A percentile compares a stretch with the other conserved stretches of the same genome.
Evolutionary conservation across 495 filamentous ascomycete genomes (phyloP).

Genomic region (Evernia prunastri): DNA sequence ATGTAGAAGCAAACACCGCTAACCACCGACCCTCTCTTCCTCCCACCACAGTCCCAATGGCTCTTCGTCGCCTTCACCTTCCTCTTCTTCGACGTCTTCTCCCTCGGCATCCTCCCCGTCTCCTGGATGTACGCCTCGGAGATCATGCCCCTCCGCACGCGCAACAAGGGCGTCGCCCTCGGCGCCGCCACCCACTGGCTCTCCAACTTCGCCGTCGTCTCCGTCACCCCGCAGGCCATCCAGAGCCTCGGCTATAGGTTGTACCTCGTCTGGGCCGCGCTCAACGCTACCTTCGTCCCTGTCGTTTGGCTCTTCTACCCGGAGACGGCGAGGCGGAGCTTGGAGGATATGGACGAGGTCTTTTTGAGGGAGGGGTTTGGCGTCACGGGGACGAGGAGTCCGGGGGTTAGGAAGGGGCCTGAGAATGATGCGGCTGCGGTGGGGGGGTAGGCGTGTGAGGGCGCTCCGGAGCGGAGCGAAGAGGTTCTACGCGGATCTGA

Average conservation of each 20-base stretch:
- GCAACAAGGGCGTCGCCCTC: conserved; percentile 54
- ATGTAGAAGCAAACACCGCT: no score
- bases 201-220: conserved; percentile 43
- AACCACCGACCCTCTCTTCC: background rate
- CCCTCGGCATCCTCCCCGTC: conserved; percentile 46
- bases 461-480: no score
- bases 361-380: conserved; percentile 23
- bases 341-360: conserved; percentile 32
- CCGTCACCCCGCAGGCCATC: conserved; percentile 42
- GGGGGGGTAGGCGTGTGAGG: no score
- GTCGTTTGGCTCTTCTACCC: conserved; percentile 58
- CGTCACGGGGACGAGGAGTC: conserved; percentile 19
- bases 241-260: conserved; percentile 33
- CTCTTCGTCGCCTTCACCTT: conserved; percentile 48
- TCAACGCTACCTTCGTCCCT: conserved; percentile 46
- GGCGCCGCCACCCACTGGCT: conserved; percentile 45
- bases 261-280: conserved; percentile 37
- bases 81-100: conserved; percentile 56
- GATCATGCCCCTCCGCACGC: conserved; percentile 65
- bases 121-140: conserved; percentile 75
- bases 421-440: no score
- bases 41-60: conserved; percentile 18
- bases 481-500: no score
- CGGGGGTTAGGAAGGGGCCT: no score
- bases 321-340: conserved; percentile 36